phyloP scores from a whole-genome alignment of 2,329 filamentous ascomycete species.

The Calonectria hawksworthii region DNA sequence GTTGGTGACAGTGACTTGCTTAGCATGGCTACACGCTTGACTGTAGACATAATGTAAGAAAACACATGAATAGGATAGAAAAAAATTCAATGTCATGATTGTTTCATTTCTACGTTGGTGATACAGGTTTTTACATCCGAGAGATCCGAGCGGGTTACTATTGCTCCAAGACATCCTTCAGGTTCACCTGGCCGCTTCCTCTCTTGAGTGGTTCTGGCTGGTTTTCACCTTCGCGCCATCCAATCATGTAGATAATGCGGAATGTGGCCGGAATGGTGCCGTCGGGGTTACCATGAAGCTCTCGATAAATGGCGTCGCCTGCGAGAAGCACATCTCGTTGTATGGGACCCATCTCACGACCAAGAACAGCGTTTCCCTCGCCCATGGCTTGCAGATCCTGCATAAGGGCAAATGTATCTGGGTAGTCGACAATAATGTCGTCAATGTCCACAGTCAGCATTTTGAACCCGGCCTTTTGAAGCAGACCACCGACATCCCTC shows the following conservation, averaged over 20 bases:
- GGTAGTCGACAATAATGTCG: slow-evolving; percentile 96
- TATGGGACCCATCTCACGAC: slow-evolving; percentile 85
- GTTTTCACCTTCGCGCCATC: slow-evolving; percentile 88
- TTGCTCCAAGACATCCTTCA: slow-evolving; percentile 82
- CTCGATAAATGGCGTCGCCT: slow-evolving; percentile 88
- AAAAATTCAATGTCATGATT: background rate
- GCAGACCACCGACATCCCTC: slow-evolving; percentile 87
- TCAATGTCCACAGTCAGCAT: slow-evolving; percentile 97
- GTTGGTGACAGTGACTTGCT: no score
- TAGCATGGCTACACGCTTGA: background rate
- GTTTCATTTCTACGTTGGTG: slow-evolving; percentile 15
- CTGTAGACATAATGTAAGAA: no score
- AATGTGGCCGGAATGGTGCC: slow-evolving; percentile 90
- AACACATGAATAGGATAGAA: background rate
- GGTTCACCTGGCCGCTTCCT: slow-evolving; percentile 87
- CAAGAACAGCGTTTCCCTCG: slow-evolving; percentile 89
- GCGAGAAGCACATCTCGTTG: slow-evolving; percentile 88
- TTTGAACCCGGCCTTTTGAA: slow-evolving; percentile 92
- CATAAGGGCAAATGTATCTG: slow-evolving; percentile 91
- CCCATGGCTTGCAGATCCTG: slow-evolving; percentile 96
- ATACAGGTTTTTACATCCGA: slow-evolving; percentile 28
- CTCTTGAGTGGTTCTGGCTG: slow-evolving; percentile 85
- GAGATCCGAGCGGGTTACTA: slow-evolving; percentile 49
- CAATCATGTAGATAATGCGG: slow-evolving; percentile 97
- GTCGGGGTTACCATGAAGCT: slow-evolving; percentile 87